A percentile compares a stretch with the other conserved stretches of the same genome.
Evolutionary conservation across 352 stramenopile species (phyloP).

Genomic region (Pelagophyceae sp.): DNA sequence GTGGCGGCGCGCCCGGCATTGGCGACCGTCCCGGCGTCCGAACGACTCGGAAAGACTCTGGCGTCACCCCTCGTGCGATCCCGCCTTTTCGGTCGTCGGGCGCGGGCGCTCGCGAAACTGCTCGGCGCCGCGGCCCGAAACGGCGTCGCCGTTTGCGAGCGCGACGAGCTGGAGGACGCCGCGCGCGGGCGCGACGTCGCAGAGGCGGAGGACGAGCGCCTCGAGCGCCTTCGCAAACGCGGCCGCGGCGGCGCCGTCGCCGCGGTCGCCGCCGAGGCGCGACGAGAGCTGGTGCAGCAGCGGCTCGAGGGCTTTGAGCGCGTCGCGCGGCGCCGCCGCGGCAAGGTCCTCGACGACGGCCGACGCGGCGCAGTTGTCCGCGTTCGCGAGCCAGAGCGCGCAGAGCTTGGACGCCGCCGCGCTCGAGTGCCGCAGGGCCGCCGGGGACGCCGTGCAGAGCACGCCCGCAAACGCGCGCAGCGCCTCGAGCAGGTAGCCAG

Average conservation of each 20-base stretch:
- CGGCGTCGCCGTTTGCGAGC: constrained; percentile 78
- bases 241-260: constrained; percentile 21
- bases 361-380: constrained; percentile 36
- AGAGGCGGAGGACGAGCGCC: constrained; percentile 77
- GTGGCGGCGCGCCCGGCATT: too few relatives aligned
- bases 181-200: constrained; percentile 88
- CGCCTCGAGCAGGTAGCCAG: constrained; percentile 69
- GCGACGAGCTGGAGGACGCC: constrained; percentile 87
- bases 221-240: constrained; percentile 73
- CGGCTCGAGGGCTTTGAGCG: constrained; percentile 68
- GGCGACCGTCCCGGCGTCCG: too few relatives aligned
- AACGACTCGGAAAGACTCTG: too few relatives aligned
- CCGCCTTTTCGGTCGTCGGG: too few relatives aligned
- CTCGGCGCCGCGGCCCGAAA: constrained; percentile 46
- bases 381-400: constrained; percentile 86
- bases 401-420: constrained; percentile 75
- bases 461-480: constrained; percentile 67
- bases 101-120: constrained; percentile 34
- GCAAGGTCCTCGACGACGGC: constrained; percentile 64
- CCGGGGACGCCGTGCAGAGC: constrained; percentile 37
- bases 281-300: constrained; percentile 96
- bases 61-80: too few relatives aligned
- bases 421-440: constrained; percentile 68
- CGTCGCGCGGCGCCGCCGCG: constrained; percentile 77
- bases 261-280: constrained; percentile 61